A percentile compares a stretch with the other conserved stretches of the same genome.
Evolutionary conservation across 140 eudicot genomes (phyloP).

Genomic region (Bidens hawaiensis): DNA sequence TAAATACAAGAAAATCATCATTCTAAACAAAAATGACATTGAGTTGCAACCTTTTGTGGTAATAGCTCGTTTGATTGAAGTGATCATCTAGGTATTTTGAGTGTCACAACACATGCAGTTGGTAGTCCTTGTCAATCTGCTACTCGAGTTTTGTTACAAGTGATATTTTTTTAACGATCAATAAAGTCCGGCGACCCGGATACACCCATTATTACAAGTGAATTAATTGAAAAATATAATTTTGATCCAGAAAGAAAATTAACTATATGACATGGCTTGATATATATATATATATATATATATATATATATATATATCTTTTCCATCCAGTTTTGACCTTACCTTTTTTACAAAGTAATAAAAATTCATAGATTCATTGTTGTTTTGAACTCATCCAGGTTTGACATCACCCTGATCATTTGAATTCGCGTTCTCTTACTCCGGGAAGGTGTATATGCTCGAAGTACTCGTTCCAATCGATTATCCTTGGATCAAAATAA

Average conservation of each 20-base stretch:
- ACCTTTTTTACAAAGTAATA: neutral
- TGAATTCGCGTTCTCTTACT: conserved; percentile 59
- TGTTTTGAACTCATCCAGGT: too few relatives aligned
- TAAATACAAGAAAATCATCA: too few relatives aligned
- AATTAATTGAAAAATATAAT: too few relatives aligned
- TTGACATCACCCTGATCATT: conserved; percentile 31
- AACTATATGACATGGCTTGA: too few relatives aligned
- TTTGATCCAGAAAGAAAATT: neutral
- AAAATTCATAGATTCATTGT: neutral
- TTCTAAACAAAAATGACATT: too few relatives aligned
- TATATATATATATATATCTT: too few relatives aligned
- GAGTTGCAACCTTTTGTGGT: neutral
- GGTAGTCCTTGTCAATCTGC: too few relatives aligned
- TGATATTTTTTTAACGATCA: too few relatives aligned
- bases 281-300: too few relatives aligned
- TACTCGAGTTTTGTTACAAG: too few relatives aligned
- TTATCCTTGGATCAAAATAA: conserved; percentile 68
- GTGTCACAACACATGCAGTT: neutral
- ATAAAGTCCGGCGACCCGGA: too few relatives aligned
- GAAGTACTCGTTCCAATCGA: conserved; percentile 76
- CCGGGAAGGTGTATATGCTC: conserved; percentile 66
- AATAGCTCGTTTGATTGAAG: neutral
- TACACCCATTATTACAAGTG: neutral
- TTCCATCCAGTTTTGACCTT: neutral
- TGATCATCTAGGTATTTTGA: too few relatives aligned